These are phyloP conservation scores for Prillingera fragicola DNA, from an alignment of 1,284 basidiomycete species.

Conservation along the genomic window DNA sequence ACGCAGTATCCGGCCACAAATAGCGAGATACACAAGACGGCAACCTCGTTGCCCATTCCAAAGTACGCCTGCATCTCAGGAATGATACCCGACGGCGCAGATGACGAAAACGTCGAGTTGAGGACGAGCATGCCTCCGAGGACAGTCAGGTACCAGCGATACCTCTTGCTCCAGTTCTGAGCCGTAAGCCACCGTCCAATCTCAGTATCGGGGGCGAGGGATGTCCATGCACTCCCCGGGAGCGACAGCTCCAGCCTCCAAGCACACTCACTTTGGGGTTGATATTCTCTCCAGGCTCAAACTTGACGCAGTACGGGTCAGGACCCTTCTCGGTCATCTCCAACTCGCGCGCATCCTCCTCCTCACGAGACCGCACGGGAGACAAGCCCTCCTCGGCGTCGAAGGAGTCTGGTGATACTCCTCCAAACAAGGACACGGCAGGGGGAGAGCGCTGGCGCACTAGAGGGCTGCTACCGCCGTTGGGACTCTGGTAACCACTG, in stretches of 20 bases:
- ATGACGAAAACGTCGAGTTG: slow-evolving; percentile 55
- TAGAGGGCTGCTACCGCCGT: background rate
- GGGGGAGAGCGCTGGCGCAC: no score
- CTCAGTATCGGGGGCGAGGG: no score
- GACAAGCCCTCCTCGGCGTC: slow-evolving; percentile 41
- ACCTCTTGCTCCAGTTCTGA: slow-evolving; percentile 57
- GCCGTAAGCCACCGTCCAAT: slow-evolving; percentile 6
- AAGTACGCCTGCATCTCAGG: slow-evolving; percentile 53
- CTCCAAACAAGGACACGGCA: slow-evolving; percentile 35
- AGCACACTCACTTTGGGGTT: slow-evolving; percentile 48
- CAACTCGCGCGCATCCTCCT: slow-evolving; percentile 33
- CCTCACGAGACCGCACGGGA: slow-evolving; percentile 36
- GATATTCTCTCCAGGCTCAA: slow-evolving; percentile 41
- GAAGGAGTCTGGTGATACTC: slow-evolving; percentile 29
- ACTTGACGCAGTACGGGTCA: slow-evolving; percentile 42
- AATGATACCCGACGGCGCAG: slow-evolving; percentile 42
- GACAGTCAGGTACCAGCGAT: slow-evolving; percentile 62
- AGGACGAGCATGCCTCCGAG: slow-evolving; percentile 60
- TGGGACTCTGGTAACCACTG: no score
- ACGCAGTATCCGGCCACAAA: slow-evolving; percentile 52
- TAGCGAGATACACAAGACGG: slow-evolving; percentile 49
- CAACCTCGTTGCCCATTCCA: slow-evolving; percentile 56
- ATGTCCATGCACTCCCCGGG: no score
- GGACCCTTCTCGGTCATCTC: slow-evolving; percentile 30
- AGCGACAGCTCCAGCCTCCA: no score